phyloP scores from a whole-genome alignment of 805 yeast species.

The Blastobotrys peoriensis region DNA sequence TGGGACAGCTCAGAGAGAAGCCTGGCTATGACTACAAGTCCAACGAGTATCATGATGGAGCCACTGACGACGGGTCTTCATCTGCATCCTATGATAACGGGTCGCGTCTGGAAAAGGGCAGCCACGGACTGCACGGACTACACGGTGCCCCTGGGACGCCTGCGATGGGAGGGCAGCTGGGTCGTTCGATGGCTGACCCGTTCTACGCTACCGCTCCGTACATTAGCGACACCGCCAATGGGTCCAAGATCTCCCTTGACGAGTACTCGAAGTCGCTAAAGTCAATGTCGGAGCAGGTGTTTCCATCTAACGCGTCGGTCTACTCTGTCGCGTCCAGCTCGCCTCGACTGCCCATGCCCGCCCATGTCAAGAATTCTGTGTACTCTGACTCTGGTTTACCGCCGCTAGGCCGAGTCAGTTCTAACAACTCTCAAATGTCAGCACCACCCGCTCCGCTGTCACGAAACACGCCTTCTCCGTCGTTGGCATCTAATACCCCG shows the following conservation, averaged over 20 bases:
- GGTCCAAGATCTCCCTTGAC: conserved; percentile 19
- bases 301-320: conserved; percentile 18
- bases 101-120: conserved; percentile 1
- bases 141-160: not conserved
- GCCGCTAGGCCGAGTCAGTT: not conserved
- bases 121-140: too few species aligned
- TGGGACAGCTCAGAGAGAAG: not conserved
- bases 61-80: not conserved
- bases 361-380: not conserved
- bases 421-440: not conserved
- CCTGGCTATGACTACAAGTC: not conserved
- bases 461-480: too few species aligned
- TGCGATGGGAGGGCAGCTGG: not conserved
- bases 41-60: not conserved
- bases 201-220: conserved; percentile 17
- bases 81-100: conserved; percentile 1
- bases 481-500: not conserved
- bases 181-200: conserved; percentile 10
- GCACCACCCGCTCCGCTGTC: too few species aligned
- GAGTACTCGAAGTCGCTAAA: conserved; percentile 22
- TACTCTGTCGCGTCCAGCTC: conserved; percentile 18
- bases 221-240: conserved; percentile 13
- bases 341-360: conserved; percentile 8
- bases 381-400: not conserved
- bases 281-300: conserved; percentile 15